Conservation (phyloP, 1,284 basidiomycete species). For the Austroboletus sp. region DNA sequence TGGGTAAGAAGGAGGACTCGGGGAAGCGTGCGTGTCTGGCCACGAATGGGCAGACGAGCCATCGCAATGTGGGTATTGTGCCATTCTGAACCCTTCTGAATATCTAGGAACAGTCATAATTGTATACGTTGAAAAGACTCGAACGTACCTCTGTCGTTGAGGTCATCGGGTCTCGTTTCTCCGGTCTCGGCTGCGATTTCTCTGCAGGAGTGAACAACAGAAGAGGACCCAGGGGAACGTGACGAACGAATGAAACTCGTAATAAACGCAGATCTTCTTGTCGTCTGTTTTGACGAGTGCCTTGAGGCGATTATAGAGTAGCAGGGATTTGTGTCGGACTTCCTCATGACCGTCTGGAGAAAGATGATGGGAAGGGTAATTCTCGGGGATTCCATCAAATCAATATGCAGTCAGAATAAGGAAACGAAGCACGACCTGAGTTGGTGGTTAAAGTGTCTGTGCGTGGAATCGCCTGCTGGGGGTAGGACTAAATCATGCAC, state of each 20-base stretch:
- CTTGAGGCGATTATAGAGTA: constrained; percentile 87
- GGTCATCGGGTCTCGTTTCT: constrained; percentile 81
- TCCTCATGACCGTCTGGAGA: constrained; percentile 93
- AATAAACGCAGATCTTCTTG: constrained; percentile 80
- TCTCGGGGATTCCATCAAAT: constrained; percentile 72
- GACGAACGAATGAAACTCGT: constrained; percentile 76
- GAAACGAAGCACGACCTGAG: constrained; percentile 42
- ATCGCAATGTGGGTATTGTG: constrained; percentile 69
- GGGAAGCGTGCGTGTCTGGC: constrained; percentile 44
- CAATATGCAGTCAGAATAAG: constrained; percentile 58
- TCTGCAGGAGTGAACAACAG: constrained; percentile 26
- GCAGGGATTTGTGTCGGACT: constrained; percentile 89
- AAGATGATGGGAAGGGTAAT: constrained; percentile 80
- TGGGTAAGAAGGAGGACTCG: constrained; percentile 80
- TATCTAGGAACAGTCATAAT: constrained; percentile 45
- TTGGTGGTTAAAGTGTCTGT: constrained; percentile 70
- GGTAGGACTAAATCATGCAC: constrained; percentile 41
- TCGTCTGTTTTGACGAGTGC: constrained; percentile 76
- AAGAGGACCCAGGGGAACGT: neutral
- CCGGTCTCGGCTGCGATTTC: constrained; percentile 73
- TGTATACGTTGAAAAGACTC: neutral
- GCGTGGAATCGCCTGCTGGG: constrained; percentile 44
- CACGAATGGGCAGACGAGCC: constrained; percentile 48
- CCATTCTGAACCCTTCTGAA: constrained; percentile 79
- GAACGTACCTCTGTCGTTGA: constrained; percentile 78